phyloP scores from a whole-genome alignment of 2,329 filamentous ascomycete species.

The Fusarium heterosporum region DNA sequence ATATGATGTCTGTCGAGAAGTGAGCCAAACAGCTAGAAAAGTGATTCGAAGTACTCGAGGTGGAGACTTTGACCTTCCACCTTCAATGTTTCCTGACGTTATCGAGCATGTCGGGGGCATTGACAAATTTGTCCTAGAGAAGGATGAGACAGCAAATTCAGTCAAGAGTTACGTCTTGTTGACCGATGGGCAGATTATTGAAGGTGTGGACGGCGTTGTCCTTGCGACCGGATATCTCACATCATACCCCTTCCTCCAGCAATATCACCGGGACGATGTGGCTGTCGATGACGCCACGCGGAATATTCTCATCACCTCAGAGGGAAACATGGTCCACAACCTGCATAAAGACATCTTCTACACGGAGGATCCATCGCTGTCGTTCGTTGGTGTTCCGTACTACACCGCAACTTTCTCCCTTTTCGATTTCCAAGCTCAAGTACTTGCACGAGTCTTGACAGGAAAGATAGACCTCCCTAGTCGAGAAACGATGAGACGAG shows the following conservation, averaged over 20 bases:
- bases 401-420: constrained; percentile 75
- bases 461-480: constrained; percentile 54
- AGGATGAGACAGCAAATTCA: neutral
- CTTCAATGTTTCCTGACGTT: constrained; percentile 64
- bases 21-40: constrained; percentile 51
- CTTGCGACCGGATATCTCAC: constrained; percentile 77
- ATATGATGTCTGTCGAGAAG: constrained; percentile 57
- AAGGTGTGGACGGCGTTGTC: constrained; percentile 70
- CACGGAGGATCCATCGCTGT: constrained; percentile 72
- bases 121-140: constrained; percentile 53
- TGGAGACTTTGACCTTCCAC: constrained; percentile 69
- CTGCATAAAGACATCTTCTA: constrained; percentile 79
- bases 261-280: constrained; percentile 57
- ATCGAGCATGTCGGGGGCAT: constrained; percentile 65
- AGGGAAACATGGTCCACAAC: constrained; percentile 73
- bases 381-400: constrained; percentile 74
- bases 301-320: constrained; percentile 67
- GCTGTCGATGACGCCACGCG: constrained; percentile 61
- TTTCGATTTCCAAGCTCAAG: constrained; percentile 77
- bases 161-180: constrained; percentile 65
- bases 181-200: constrained; percentile 63
- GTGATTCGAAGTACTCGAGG: constrained; percentile 65
- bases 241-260: constrained; percentile 71
- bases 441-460: constrained; percentile 67
- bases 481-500: constrained; percentile 10